Evolutionary conservation across 140 eudicot species (phyloP).

Genomic region (Ambrosia hybrid): DNA sequence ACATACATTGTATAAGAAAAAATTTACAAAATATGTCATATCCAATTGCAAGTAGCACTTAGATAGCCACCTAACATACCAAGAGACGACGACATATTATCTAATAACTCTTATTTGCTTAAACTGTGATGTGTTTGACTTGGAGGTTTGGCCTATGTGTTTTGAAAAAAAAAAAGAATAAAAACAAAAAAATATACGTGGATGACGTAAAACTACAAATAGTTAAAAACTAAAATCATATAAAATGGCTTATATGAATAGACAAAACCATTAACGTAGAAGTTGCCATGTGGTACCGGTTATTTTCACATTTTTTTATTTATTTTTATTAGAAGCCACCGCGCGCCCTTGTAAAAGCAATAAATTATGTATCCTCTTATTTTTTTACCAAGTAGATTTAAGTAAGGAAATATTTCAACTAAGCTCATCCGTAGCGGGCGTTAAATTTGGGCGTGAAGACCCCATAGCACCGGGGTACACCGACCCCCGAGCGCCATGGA

Average conservation of each 20-base stretch:
- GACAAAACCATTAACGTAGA: not conserved
- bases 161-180: not conserved
- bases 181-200: not conserved
- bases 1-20: too few species aligned
- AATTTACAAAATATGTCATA: not conserved
- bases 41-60: conserved; percentile 15
- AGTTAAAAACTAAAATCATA: not conserved
- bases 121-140: conserved; percentile 9
- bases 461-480: too few species aligned
- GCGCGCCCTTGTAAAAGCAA: too few species aligned
- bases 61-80: conserved; percentile 11
- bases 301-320: not conserved
- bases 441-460: too few species aligned
- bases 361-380: too few species aligned
- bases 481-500: too few species aligned
- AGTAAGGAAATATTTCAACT: too few species aligned
- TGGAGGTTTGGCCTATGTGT: conserved; percentile 4
- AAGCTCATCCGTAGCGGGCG: too few species aligned
- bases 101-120: not conserved
- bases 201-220: conserved; percentile 1
- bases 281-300: not conserved
- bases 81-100: not conserved
- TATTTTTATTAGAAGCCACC: too few species aligned
- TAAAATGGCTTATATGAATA: not conserved
- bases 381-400: too few species aligned